Evolutionary conservation across 108 stramenopile species (phyloP), one percentile per base, ranked within the genome.

Genomic region (Cyclotella choctawhatcheeana): DNA sequence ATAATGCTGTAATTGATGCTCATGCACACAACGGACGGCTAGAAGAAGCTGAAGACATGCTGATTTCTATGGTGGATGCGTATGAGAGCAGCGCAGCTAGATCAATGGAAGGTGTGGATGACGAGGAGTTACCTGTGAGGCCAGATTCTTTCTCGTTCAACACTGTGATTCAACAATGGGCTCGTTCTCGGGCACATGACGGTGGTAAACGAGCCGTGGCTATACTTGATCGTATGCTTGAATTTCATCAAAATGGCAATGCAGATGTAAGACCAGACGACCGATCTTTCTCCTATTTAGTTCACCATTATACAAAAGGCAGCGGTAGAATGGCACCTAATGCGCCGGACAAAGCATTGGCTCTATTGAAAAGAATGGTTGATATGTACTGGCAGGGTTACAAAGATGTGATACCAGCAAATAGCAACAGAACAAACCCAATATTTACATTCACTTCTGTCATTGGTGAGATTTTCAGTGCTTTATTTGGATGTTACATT

Each of bases 71-170:
- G 87, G 69, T 90, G 12, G 82, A 86, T 55, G 67, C 71, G 3
- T 85, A 71, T 43, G 77, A 82, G 47, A 78, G 81, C 51, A 78
- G 77, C 52, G 76, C 77, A 22, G 72, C 61, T 20, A 45, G 79
- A 31, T 73, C 79, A 17, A 72, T 79, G 67, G 79, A 80, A 20
- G 72, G 79, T 13, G 73, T 80, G 44, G 67, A 79, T 54, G 74
- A 85, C 27, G 85, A 84, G 7, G 89, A 86, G 55, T 37, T 84
- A 1, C 81, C 78, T 5, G 78, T 86, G 6, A 58, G 76, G 21
- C 89, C 87, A 1, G 87, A 90, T 70, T 67, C 77, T 2, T 90
- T 86, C 67, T 81, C 89, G 14, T 90, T 90, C 73, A 86, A 90
- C 67, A 73, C 76, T 31, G 82, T 86, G 10, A 88, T 90, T 71